phyloP scores from a whole-genome alignment of 352 stramenopile genomes.

The Aphanomyces invadans region DNA sequence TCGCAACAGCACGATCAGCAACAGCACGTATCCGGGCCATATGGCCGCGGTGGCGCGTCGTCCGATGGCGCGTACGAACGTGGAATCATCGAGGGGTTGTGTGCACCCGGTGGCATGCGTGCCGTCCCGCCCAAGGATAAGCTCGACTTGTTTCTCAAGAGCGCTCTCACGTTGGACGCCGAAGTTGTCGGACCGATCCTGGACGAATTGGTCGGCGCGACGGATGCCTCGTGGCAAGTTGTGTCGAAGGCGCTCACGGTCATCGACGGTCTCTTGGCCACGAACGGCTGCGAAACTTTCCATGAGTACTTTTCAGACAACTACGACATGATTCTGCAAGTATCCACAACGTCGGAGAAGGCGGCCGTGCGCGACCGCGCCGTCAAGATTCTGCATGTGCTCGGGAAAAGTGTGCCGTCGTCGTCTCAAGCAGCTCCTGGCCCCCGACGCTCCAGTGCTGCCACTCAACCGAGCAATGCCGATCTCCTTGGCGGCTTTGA shows the following conservation, averaged over 20 bases:
- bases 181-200: slow-evolving; percentile 92
- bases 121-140: slow-evolving; percentile 92
- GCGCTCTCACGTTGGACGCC: slow-evolving; percentile 84
- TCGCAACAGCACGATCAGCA: no score
- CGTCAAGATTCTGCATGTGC: slow-evolving; percentile 55
- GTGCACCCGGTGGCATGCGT: slow-evolving; percentile 90
- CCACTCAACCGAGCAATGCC: slow-evolving; percentile 10
- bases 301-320: slow-evolving; percentile 81
- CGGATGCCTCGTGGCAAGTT: slow-evolving; percentile 70
- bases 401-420: slow-evolving; percentile 36
- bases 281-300: slow-evolving; percentile 74
- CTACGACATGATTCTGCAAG: slow-evolving; percentile 52
- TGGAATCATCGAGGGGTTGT: slow-evolving; percentile 88
- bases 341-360: slow-evolving; percentile 69
- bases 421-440: slow-evolving; percentile 21
- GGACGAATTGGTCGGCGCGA: slow-evolving; percentile 89
- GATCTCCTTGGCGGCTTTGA: slow-evolving; percentile 71
- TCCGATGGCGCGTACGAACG: slow-evolving; percentile 89
- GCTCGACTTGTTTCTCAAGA: slow-evolving; percentile 87
- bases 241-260: slow-evolving; percentile 91
- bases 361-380: slow-evolving; percentile 64
- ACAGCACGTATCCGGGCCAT: slow-evolving; percentile 46
- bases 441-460: no score
- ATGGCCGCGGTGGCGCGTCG: slow-evolving; percentile 40
- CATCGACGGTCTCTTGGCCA: slow-evolving; percentile 83